These are phyloP conservation scores for Cytospora schulzeri DNA, from an alignment of 2,329 filamentous ascomycete genomes.

Conservation along the genomic window DNA sequence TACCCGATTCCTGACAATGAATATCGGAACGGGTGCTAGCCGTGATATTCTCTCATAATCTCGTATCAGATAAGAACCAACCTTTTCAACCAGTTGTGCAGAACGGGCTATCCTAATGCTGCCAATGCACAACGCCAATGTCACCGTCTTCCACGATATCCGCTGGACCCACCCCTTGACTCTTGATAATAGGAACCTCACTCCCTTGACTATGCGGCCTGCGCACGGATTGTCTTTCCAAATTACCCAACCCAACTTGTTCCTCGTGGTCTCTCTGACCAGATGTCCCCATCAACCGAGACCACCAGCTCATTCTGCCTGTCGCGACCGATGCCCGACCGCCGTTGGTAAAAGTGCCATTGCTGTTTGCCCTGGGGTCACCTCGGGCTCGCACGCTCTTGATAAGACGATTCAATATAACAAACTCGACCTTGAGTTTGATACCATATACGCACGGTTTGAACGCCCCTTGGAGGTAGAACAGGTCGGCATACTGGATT, in stretches of 20 bases:
- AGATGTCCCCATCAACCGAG: not conserved
- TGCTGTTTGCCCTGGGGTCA: not conserved
- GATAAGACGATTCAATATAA: slow-evolving; percentile 38
- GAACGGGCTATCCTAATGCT: not conserved
- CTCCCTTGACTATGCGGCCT: slow-evolving; percentile 4
- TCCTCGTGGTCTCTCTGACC: not conserved
- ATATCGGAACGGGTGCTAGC: no score
- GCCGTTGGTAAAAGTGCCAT: not conserved
- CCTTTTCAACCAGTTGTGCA: no score
- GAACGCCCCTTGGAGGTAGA: slow-evolving; percentile 40
- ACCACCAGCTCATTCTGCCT: slow-evolving; percentile 4
- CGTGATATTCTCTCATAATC: no score
- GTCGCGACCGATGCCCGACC: not conserved
- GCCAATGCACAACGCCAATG: not conserved
- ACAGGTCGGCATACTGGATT: slow-evolving; percentile 40
- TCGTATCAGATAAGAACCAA: no score
- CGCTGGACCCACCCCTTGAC: not conserved
- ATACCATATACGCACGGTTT: slow-evolving; percentile 39
- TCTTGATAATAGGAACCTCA: not conserved
- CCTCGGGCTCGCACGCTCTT: slow-evolving; percentile 29
- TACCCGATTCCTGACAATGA: no score
- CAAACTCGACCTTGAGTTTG: slow-evolving; percentile 41
- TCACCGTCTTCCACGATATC: not conserved
- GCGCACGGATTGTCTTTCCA: not conserved
- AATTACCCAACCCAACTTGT: not conserved